phyloP scores from a whole-genome alignment of 371 early-diverging fungal genomes.

The Dichotomocladium elegans region DNA sequence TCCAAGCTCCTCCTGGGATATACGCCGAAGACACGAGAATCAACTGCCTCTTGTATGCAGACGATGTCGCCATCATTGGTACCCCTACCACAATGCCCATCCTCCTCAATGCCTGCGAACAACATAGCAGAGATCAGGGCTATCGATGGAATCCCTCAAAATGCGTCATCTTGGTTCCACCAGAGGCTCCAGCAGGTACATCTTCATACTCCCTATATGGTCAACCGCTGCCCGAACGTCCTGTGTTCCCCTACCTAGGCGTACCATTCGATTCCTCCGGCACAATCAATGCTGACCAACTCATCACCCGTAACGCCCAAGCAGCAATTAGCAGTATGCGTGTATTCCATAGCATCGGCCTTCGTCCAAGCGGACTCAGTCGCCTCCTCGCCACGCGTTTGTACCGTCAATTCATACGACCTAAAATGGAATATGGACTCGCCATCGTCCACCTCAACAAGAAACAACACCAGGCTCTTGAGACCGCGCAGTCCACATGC shows the following conservation, averaged over 20 bases:
- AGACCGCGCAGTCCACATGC: too few relatives aligned
- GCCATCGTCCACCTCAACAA: too few relatives aligned
- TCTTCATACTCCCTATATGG: background rate
- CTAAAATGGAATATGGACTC: too few relatives aligned
- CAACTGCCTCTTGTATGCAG: constrained; percentile 22
- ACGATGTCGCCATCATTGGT: constrained; percentile 28
- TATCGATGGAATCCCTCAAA: constrained; percentile 29
- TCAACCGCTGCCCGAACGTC: background rate
- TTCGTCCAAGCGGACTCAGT: background rate
- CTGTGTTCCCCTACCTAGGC: constrained; percentile 3
- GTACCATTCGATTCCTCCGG: constrained; percentile 2
- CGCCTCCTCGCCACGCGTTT: too few relatives aligned
- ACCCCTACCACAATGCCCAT: background rate
- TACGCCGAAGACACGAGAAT: background rate
- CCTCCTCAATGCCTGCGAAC: constrained; percentile 11
- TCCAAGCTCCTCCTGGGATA: background rate
- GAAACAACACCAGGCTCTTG: too few relatives aligned
- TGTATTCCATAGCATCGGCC: background rate
- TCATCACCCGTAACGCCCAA: background rate
- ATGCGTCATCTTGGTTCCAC: constrained; percentile 15
- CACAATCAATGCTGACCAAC: background rate
- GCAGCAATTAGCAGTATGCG: constrained; percentile 1
- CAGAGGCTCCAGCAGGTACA: background rate
- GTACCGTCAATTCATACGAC: too few relatives aligned
- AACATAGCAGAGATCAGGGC: constrained; percentile 12